phyloP scores from a whole-genome alignment of 768 basidiomycete species.

The Pilatotrama ljubarskyi region DNA sequence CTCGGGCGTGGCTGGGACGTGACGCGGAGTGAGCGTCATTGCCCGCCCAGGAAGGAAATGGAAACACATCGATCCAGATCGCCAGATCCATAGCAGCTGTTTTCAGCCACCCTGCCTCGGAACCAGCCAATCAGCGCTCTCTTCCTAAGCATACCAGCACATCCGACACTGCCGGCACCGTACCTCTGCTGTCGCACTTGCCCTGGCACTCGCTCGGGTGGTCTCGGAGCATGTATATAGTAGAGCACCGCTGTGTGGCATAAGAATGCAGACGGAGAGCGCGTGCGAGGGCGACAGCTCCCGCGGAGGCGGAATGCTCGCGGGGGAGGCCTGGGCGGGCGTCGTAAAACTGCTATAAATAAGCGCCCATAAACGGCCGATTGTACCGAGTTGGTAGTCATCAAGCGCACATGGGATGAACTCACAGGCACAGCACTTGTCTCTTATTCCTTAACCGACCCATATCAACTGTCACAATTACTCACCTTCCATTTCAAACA shows the following conservation, averaged over 20 bases:
- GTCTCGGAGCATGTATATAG: not conserved
- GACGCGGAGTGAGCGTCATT: constrained; percentile 16
- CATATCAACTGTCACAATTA: constrained; percentile 19
- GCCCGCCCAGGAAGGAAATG: not conserved
- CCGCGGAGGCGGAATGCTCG: not conserved
- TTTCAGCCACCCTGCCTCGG: not conserved
- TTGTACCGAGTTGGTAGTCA: constrained; percentile 22
- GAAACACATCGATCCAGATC: constrained; percentile 9
- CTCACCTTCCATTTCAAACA: constrained; percentile 4
- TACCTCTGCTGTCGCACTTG: not conserved
- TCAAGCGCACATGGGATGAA: constrained; percentile 21
- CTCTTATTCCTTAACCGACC: constrained; percentile 14
- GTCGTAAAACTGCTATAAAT: constrained; percentile 20
- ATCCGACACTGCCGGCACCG: not conserved
- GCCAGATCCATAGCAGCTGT: constrained; percentile 21
- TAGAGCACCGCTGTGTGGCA: constrained; percentile 1
- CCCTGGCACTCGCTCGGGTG: not conserved
- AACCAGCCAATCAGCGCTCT: constrained; percentile 4
- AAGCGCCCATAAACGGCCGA: constrained; percentile 27
- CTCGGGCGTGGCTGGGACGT: not conserved
- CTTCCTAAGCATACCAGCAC: not conserved
- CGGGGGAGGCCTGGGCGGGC: not conserved
- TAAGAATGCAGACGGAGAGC: constrained; percentile 13
- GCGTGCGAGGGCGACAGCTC: not conserved
- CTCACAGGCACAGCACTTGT: constrained; percentile 32